Conservation (phyloP, 441 rosid genomes). For the Biscutella laevigata region DNA sequence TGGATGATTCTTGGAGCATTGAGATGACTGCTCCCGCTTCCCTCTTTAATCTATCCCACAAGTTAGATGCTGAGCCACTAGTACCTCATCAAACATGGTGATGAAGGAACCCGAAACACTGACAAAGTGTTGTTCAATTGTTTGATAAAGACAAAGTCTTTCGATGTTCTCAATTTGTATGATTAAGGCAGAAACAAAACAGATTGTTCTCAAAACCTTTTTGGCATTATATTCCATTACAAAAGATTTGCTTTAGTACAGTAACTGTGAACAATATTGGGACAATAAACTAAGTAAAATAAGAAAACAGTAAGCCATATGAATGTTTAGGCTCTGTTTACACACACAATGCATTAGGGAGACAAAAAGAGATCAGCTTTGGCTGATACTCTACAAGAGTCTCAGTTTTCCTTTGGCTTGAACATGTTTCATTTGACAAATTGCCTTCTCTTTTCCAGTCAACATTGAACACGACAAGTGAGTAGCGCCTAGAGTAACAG, state of each 20-base stretch:
- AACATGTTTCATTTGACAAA: slow-evolving; percentile 47
- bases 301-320: slow-evolving; percentile 1
- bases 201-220: not conserved
- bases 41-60: slow-evolving; percentile 10
- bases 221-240: not conserved
- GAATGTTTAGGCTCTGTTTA: slow-evolving; percentile 5
- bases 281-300: not conserved
- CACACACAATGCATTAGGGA: slow-evolving; percentile 9
- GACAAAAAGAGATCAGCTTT: slow-evolving; percentile 6
- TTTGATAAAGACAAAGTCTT: not conserved
- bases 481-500: slow-evolving; percentile 61
- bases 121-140: not conserved
- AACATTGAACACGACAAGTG: slow-evolving; percentile 50
- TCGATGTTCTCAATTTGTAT: not conserved
- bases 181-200: not conserved
- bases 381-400: slow-evolving; percentile 33
- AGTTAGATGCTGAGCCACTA: slow-evolving; percentile 14
- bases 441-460: slow-evolving; percentile 41
- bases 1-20: slow-evolving; percentile 19
- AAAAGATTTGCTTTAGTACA: slow-evolving; percentile 11
- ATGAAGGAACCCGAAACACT: not conserved
- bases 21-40: slow-evolving; percentile 24
- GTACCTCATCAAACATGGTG: slow-evolving; percentile 18
- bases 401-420: slow-evolving; percentile 63
- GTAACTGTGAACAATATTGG: not conserved